These are phyloP conservation scores for Globisporangium lucens DNA, from an alignment of 352 stramenopile genomes.

Conservation along the genomic window DNA sequence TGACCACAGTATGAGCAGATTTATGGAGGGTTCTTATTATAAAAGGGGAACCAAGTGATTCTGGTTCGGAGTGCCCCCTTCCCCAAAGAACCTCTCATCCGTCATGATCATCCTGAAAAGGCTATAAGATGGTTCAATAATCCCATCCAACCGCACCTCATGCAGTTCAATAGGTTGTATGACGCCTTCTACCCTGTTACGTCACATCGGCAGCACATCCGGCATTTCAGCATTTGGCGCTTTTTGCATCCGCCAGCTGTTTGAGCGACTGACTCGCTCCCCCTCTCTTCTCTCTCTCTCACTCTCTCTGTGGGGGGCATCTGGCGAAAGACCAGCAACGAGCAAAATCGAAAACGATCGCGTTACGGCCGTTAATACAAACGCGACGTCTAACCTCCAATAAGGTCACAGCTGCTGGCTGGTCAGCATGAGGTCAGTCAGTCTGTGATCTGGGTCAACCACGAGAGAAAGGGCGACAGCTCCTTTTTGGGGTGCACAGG, in stretches of 20 bases:
- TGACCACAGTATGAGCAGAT: not conserved
- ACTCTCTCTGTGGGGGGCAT: not conserved
- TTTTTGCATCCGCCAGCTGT: not conserved
- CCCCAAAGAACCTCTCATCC: not conserved
- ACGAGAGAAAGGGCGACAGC: not conserved
- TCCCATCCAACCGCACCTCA: not conserved
- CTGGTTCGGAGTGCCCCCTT: not conserved
- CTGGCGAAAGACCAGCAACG: not conserved
- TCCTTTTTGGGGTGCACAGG: not conserved
- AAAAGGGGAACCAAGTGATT: not conserved
- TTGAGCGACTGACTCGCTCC: not conserved
- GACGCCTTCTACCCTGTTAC: not conserved
- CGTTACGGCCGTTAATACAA: conserved; percentile 1
- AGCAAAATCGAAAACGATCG: not conserved
- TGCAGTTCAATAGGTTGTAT: not conserved
- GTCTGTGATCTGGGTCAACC: not conserved
- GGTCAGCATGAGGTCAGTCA: too few species aligned
- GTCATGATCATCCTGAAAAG: not conserved
- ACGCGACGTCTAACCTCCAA: not conserved
- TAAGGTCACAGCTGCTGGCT: not conserved
- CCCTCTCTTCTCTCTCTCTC: too few species aligned
- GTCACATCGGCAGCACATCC: not conserved
- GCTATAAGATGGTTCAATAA: not conserved
- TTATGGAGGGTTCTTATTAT: not conserved
- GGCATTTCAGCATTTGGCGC: not conserved